Conservation (phyloP, 345 rosid genomes). For the Arabis alpina region DNA sequence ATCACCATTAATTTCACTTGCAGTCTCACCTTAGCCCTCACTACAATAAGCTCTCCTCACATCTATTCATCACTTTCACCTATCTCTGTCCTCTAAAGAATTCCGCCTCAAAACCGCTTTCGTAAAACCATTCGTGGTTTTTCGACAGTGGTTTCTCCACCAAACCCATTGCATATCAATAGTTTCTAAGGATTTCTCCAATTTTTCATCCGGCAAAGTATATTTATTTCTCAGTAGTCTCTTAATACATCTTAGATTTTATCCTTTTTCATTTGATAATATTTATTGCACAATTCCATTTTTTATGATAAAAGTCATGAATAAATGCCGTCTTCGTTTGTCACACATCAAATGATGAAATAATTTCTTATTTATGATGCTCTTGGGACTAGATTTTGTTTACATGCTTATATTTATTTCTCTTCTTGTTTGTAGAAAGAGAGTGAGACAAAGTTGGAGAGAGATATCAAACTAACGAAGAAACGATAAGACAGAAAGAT, state of each 20-base stretch:
- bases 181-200: conserved; percentile 1
- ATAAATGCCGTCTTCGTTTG: not conserved
- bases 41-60: conserved; percentile 11
- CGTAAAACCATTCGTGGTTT: conserved; percentile 19
- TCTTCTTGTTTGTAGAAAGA: conserved; percentile 12
- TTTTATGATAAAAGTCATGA: conserved; percentile 5
- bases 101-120: conserved; percentile 7
- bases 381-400: not conserved
- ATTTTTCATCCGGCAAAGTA: not conserved
- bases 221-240: conserved; percentile 9
- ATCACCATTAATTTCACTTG: conserved; percentile 10
- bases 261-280: not conserved
- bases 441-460: conserved; percentile 10
- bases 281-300: conserved; percentile 2
- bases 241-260: conserved; percentile 9
- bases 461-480: conserved; percentile 12
- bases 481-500: conserved; percentile 3
- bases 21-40: conserved; percentile 15
- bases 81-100: not conserved
- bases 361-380: not conserved
- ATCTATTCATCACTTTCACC: conserved; percentile 8
- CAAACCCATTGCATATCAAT: not conserved
- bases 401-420: not conserved
- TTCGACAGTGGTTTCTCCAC: conserved; percentile 23
- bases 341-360: conserved; percentile 9